A percentile compares a stretch with the other conserved stretches of the same genome.
These are phyloP conservation scores for Tubosaeta sp. DNA, from an alignment of 768 basidiomycete species.

Conservation along the genomic window DNA sequence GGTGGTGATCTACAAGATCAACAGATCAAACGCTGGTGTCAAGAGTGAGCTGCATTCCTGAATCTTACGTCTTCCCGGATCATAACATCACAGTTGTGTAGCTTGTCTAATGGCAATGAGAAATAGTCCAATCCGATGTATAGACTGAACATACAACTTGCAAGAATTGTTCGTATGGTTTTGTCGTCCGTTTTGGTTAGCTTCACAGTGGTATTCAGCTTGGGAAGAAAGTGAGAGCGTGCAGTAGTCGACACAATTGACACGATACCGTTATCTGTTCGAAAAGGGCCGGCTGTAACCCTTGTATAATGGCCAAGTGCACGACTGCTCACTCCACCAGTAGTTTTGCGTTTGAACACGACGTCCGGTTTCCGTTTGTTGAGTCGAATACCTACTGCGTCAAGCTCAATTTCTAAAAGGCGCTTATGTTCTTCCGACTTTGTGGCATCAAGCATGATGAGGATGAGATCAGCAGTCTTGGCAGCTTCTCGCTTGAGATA, in stretches of 20 bases:
- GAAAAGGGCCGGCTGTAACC: not conserved
- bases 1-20: conserved; percentile 66
- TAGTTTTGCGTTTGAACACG: conserved; percentile 89
- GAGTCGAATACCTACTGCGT: conserved; percentile 93
- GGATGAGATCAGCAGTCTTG: conserved; percentile 89
- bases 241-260: not conserved
- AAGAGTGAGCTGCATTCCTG: conserved; percentile 1
- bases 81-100: conserved; percentile 97
- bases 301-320: not conserved
- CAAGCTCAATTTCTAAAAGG: conserved; percentile 88
- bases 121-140: not conserved
- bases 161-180: conserved; percentile 88
- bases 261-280: conserved; percentile 61
- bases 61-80: conserved; percentile 86
- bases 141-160: conserved; percentile 57
- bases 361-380: conserved; percentile 91
- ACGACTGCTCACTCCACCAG: conserved; percentile 70
- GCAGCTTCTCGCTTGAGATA: conserved; percentile 45
- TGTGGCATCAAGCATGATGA: conserved; percentile 90
- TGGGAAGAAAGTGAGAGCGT: not conserved
- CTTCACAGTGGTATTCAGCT: conserved; percentile 90
- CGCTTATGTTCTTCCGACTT: conserved; percentile 89
- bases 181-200: conserved; percentile 93
- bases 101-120: conserved; percentile 53
- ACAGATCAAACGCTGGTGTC: conserved; percentile 1